Percentiles rank a stretch among this genome's conserved stretches.
Evolutionary conservation across 768 basidiomycete genomes (phyloP).

Genomic region (Mycena pura): DNA sequence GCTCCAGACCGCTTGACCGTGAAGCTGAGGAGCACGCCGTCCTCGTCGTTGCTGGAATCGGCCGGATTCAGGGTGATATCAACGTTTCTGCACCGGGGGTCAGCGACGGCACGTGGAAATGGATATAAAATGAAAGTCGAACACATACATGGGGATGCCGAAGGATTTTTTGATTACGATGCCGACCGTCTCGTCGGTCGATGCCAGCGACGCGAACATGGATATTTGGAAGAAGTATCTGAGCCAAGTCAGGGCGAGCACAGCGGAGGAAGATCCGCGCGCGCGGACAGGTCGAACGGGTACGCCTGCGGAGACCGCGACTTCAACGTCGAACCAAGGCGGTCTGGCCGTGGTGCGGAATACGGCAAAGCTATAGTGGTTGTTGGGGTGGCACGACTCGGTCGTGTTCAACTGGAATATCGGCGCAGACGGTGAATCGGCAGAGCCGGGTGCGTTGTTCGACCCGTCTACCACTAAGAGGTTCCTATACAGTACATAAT

Average conservation of each 20-base stretch:
- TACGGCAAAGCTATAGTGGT: neutral
- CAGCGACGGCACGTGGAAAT: neutral
- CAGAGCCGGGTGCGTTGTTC: neutral
- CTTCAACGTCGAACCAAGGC: neutral
- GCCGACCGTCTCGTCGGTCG: neutral
- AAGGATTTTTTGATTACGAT: neutral
- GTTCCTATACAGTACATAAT: no score
- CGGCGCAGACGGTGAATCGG: neutral
- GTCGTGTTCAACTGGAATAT: slow-evolving; percentile 6
- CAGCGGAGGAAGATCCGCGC: no score
- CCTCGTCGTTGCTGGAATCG: neutral
- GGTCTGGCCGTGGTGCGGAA: slow-evolving; percentile 5
- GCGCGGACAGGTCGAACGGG: slow-evolving; percentile 2
- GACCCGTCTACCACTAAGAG: neutral
- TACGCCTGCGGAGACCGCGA: slow-evolving; percentile 1
- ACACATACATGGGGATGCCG: neutral
- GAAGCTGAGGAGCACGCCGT: neutral
- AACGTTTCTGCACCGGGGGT: neutral
- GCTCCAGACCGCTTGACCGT: neutral
- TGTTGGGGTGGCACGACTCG: neutral
- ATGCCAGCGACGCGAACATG: neutral
- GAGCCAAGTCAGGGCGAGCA: neutral
- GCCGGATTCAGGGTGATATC: neutral
- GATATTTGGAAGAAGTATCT: slow-evolving; percentile 9
- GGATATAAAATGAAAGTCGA: neutral